Evolutionary conservation across 176 grass and related monocot genomes (phyloP), one percentile per base, ranked within the genome.

Genomic region (Paspalum vaginatum): DNA sequence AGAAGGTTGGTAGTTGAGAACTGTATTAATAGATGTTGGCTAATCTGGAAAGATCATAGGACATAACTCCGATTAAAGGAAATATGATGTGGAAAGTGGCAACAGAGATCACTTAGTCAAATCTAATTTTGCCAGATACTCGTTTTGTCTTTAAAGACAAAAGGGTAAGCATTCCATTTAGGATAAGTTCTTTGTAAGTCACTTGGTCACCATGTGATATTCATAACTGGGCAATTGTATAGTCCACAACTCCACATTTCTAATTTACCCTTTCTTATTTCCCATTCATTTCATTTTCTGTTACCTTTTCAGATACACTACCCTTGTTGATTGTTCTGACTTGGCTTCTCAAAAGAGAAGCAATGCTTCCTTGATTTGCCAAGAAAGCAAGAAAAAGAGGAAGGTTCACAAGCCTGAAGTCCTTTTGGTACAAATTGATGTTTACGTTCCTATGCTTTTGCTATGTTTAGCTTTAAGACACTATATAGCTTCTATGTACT

Each of bases 301-400:
- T 85, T 84, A 26, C 32, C 41, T 81, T 63, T 81, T 83, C 62
- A 93, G 91, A 52, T 93, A 87, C 72, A 80, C 56, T 22, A 90
- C 37, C 72, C 48, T 85, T 85, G 85, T 85, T 12, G 88, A 88
- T 50, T 70, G 22, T 77, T 74, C 75, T 62, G 67, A 71, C 6
- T 43, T 93, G 64, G 63, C 65, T 90, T 55, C 68, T 57, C 85
- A 88, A 85, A 93, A 93, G 76, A 90, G 91, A 85, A 83, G 15
- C 49, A 90, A 78, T 62, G 61, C 39, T 71, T 88, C 79, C 47
- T 53, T 85, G 9, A 65, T 89, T 78, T 84, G 79, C 79, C 79
- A 81, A 74, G 91, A 90, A 13, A 87, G 72, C 57, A 72, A 61
- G 60, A 93, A 93, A 82, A 87, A 72, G 66, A 88, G 74, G 79